Conservation (phyloP, 305 asterid species). For the Fraxinus greggii region DNA sequence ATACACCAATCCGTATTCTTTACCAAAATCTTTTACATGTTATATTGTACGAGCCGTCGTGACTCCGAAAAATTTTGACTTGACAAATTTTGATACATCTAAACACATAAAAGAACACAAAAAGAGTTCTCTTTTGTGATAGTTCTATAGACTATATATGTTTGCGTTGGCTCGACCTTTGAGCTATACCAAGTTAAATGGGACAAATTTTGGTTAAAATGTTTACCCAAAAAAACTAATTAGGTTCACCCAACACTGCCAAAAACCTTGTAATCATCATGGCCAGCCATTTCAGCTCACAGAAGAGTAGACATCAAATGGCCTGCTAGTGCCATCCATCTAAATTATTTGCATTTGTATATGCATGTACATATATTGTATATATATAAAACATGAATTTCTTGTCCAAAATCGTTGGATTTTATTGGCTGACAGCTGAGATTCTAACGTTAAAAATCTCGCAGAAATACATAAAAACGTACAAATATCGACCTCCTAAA, state of each 20-base stretch:
- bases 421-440: slow-evolving; percentile 20
- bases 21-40: background rate
- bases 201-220: background rate
- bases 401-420: slow-evolving; percentile 10
- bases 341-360: background rate
- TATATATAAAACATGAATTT: background rate
- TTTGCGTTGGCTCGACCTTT: too few species aligned
- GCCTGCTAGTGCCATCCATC: background rate
- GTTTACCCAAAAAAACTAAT: background rate
- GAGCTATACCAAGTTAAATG: background rate
- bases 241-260: background rate
- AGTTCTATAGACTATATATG: too few species aligned
- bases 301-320: background rate
- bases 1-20: too few species aligned
- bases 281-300: background rate
- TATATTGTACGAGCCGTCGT: too few species aligned
- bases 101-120: too few species aligned
- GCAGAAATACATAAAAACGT: background rate
- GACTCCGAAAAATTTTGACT: background rate
- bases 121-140: too few species aligned
- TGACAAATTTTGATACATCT: too few species aligned
- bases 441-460: slow-evolving; percentile 19
- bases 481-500: background rate
- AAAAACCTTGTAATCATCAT: background rate
- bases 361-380: too few species aligned